Base-by-base conservation (phyloP, 2,329 filamentous ascomycete species). In the Helotiales sp. region DNA sequence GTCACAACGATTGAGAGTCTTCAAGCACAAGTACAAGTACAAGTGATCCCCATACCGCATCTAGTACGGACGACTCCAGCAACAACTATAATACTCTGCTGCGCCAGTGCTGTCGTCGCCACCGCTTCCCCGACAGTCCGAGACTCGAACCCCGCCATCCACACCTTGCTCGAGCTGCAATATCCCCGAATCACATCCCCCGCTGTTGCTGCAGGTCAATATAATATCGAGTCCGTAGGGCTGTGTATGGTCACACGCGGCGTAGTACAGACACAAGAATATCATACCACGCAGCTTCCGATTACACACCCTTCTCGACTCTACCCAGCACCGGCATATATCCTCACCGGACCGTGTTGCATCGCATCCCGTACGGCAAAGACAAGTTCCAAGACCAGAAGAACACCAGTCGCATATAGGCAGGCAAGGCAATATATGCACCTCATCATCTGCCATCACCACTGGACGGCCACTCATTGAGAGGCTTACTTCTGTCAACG, bases 381-480 rank as follows among this genome's bases (percentile, higher is more conserved):
- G 32, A 37, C 30, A 15, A 26, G 52, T n/a, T 15, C 15, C 17
- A 43, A 17, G 17, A 43, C 17, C n/a, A 10, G 40, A 17, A 43
- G 10, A 43, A 43, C 24, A 34, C 50, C 30, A 57, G 52, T 24
- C 57, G 37, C 22, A 30, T 47, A 20, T 13, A 47, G 34, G 6
- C 3, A 40, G 11, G 34, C 34, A 40, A 43, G n/a, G 26, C 47
- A 64, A 55, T 57, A 61, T 55, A 64, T 67, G 61, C 61, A 63
- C 47, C 47, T 57, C 57, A 52, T 52, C 28, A 40, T 64, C 43
- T 32, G 52, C 37, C 26, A 17, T 32, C 60, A 13, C 15, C n/a
- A 62, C 62, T 62, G 58, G 65, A 45, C 62, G 58, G 32, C 65
- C 30, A 22, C 34, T 7, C 4, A 26, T 50, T 24, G 43, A 55